Percentiles rank a stretch among this genome's conserved stretches.
Evolutionary conservation across 352 stramenopile species (phyloP).

Genomic region (Globisporangium rhizosaccharum): DNA sequence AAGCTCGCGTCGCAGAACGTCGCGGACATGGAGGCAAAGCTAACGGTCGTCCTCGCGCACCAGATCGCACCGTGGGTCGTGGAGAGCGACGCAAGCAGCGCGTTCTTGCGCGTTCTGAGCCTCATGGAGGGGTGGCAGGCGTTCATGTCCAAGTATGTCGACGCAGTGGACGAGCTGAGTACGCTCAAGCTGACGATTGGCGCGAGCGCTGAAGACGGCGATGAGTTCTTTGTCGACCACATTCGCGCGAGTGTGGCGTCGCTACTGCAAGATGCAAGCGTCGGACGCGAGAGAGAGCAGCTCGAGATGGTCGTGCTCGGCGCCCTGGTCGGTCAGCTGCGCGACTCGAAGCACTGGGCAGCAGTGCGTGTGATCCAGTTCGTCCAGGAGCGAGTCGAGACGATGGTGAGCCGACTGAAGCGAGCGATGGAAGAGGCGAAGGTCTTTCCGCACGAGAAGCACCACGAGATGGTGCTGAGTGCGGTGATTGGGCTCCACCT

Average conservation of each 20-base stretch:
- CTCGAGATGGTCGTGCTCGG: slow-evolving; percentile 25
- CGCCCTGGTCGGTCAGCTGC: slow-evolving; percentile 30
- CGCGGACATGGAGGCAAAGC: slow-evolving; percentile 22
- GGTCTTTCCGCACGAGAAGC: slow-evolving; percentile 24
- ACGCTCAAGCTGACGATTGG: slow-evolving; percentile 37
- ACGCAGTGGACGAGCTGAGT: slow-evolving; percentile 28
- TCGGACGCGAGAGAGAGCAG: slow-evolving; percentile 14
- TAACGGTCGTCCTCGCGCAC: slow-evolving; percentile 17
- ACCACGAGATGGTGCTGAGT: slow-evolving; percentile 15
- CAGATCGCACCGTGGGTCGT: slow-evolving; percentile 17
- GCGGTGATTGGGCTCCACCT: slow-evolving; percentile 31
- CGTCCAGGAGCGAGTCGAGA: slow-evolving; percentile 19
- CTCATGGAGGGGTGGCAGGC: slow-evolving; percentile 38
- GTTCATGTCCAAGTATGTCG: slow-evolving; percentile 39
- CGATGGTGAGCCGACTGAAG: slow-evolving; percentile 18
- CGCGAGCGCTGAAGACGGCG: slow-evolving; percentile 30
- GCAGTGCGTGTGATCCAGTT: slow-evolving; percentile 20
- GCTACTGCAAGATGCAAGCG: slow-evolving; percentile 5
- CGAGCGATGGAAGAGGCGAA: slow-evolving; percentile 31
- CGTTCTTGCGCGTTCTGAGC: slow-evolving; percentile 27
- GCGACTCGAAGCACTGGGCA: slow-evolving; percentile 30
- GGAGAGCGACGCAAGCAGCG: neutral
- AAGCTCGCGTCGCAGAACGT: slow-evolving; percentile 44
- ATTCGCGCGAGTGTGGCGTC: slow-evolving; percentile 15
- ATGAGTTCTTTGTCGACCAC: slow-evolving; percentile 34